Base-by-base conservation (phyloP, 2,329 filamentous ascomycete genomes). In the Cadophora gregata region DNA sequence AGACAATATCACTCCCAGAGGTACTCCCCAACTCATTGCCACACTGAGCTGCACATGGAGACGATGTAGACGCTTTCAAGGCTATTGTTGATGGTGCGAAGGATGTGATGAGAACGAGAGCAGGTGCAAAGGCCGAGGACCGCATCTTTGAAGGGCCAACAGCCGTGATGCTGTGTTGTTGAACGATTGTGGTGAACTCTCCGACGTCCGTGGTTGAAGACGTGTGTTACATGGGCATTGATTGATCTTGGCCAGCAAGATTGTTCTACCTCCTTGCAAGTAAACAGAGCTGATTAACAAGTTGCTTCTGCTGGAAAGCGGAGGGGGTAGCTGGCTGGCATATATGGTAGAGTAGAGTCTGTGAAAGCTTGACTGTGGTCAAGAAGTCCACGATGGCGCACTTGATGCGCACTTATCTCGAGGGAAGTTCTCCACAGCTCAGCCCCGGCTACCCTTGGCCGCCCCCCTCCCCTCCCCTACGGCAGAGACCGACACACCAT, bases 1-100 rank as follows among this genome's bases (percentile, higher is more conserved):
- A 67, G 9, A 36, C 63, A 7, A 77, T 74, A 63, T 77, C 71
- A 29, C 47, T 33, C 9, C 67, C 67, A 6, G 33, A 62, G 0
- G 75, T 77, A 29, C 64, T 69, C 21, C 65, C 69, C 24, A 76
- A 66, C 24, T 69, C 67, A 63, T 77, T 77, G 7, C 75, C 75
- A 56, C 75, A 77, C 25, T 72, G 69, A 3, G 67, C 25, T 2
- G 75, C 74, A 64, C 75, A 77, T 60, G 72, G 72, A 21, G 75
- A 76, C 27, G 64, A 29, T 8, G 66, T 25, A 1, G 73, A 53
- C 27, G 72, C 70, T 51, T 72, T 62, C 27, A 76, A 61, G 24
- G 73, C 74, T 47, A 24, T 63, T 48, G 51, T 65, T 5, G 70
- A 51, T 16, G 69, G 55, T n/a, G 64, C 50, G 29, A 72, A 72